phyloP scores from a whole-genome alignment of 1,139 yeast genomes.

The Sugiyamaella paludigena region DNA sequence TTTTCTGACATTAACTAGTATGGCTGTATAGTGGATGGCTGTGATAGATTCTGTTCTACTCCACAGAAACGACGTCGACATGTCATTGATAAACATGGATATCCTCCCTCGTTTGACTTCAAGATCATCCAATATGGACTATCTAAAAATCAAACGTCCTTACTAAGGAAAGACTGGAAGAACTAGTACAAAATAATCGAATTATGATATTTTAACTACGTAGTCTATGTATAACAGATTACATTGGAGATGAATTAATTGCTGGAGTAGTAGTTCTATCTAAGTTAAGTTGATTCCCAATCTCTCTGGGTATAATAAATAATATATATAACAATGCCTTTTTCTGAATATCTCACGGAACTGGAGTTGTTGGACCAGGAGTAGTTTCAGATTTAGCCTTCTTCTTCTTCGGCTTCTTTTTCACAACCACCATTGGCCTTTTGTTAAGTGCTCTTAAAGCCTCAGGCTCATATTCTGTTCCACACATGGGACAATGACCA shows the following conservation, averaged over 20 bases:
- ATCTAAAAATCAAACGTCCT: constrained; percentile 12
- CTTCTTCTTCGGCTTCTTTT: constrained; percentile 44
- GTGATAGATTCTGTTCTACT: constrained; percentile 40
- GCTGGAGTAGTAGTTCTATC: too few relatives aligned
- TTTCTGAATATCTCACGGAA: too few relatives aligned
- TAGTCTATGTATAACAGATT: too few relatives aligned
- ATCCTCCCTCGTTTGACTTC: constrained; percentile 39
- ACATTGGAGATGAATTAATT: too few relatives aligned
- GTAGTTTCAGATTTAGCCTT: constrained; percentile 15
- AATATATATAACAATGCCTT: too few relatives aligned
- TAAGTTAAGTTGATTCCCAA: too few relatives aligned
- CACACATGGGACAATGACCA: constrained; percentile 64
- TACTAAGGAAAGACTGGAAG: constrained; percentile 1
- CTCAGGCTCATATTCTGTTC: constrained; percentile 58
- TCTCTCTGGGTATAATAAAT: too few relatives aligned
- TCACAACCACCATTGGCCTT: constrained; percentile 52
- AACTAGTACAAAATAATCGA: too few relatives aligned
- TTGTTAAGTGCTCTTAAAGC: constrained; percentile 53
- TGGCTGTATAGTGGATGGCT: constrained; percentile 45
- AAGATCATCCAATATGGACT: constrained; percentile 19
- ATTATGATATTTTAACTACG: too few relatives aligned
- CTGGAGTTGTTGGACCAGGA: not conserved
- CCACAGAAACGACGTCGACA: constrained; percentile 48
- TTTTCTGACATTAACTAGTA: constrained; percentile 23
- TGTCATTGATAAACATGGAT: constrained; percentile 50